A percentile compares a stretch with the other conserved stretches of the same genome.
Conservation (phyloP, 129 eudicot genomes). For the Centrapalus pauciflorus region DNA sequence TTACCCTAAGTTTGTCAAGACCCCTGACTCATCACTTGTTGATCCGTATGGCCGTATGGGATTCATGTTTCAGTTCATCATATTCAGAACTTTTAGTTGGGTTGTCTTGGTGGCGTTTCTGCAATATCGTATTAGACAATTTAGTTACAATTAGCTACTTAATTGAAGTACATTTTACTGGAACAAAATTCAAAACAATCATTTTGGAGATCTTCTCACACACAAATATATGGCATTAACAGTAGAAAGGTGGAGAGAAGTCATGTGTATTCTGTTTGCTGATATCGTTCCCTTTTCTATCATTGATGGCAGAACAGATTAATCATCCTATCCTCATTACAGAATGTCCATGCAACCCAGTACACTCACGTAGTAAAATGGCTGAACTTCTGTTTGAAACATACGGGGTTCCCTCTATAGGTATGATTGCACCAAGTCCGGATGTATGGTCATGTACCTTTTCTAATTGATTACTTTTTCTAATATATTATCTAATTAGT, state of each 20-base stretch:
- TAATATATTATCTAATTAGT: too few relatives aligned
- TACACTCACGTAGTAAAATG: slow-evolving; percentile 93
- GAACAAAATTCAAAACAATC: neutral
- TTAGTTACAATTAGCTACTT: neutral
- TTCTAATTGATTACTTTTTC: too few relatives aligned
- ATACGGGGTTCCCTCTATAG: slow-evolving; percentile 98
- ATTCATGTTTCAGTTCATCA: too few relatives aligned
- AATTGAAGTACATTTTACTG: neutral
- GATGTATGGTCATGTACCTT: neutral
- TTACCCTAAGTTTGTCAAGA: neutral
- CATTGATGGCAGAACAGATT: slow-evolving; percentile 75
- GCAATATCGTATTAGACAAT: too few relatives aligned
- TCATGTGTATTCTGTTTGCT: slow-evolving; percentile 10
- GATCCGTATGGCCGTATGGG: neutral
- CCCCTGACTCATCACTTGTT: neutral
- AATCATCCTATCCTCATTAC: slow-evolving; percentile 95
- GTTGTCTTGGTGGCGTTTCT: neutral
- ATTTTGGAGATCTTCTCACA: neutral
- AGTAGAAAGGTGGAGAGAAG: neutral
- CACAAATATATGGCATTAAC: neutral
- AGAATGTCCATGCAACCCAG: slow-evolving; percentile 94
- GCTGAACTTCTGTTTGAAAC: slow-evolving; percentile 93
- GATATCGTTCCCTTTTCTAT: slow-evolving; percentile 7
- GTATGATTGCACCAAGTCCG: slow-evolving; percentile 34
- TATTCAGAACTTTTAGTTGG: neutral